These are phyloP conservation scores for Sporisorium sorghi DNA, from an alignment of 1,284 basidiomycete genomes.

Conservation along the genomic window DNA sequence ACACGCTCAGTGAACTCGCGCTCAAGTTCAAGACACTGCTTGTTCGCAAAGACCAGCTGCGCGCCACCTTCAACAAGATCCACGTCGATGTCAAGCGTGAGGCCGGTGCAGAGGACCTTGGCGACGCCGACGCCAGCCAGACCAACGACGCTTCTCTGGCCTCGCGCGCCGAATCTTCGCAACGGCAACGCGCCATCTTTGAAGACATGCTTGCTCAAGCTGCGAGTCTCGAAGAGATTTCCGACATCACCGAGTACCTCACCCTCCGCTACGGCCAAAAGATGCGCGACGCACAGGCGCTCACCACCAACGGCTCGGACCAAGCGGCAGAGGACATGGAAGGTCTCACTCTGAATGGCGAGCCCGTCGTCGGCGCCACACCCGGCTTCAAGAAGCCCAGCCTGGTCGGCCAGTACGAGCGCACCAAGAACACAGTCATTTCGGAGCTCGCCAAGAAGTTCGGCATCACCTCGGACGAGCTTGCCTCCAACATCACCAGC, in stretches of 20 bases:
- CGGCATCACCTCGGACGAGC: constrained; percentile 81
- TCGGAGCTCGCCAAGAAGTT: constrained; percentile 82
- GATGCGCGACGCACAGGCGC: constrained; percentile 62
- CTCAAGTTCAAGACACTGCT: constrained; percentile 67
- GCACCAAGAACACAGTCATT: constrained; percentile 82
- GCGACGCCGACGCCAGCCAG: constrained; percentile 61
- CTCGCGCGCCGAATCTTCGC: constrained; percentile 15
- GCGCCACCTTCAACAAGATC: constrained; percentile 56
- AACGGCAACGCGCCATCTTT: constrained; percentile 36
- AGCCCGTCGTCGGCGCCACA: constrained; percentile 66
- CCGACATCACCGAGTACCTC: constrained; percentile 92
- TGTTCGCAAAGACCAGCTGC: constrained; percentile 61
- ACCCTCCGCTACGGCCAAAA: constrained; percentile 78
- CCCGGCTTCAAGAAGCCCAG: constrained; percentile 80
- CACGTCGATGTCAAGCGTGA: constrained; percentile 74
- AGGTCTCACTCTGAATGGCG: constrained; percentile 39
- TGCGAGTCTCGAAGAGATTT: constrained; percentile 82
- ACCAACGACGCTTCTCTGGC: constrained; percentile 2
- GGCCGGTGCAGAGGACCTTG: constrained; percentile 79
- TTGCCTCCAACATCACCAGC: constrained; percentile 82
- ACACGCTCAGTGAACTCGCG: constrained; percentile 78
- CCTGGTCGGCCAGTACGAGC: constrained; percentile 85
- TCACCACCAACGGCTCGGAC: constrained; percentile 79
- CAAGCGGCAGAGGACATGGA: constrained; percentile 73
- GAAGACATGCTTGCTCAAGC: constrained; percentile 69